Evolutionary conservation across 208 protist species (phyloP).

Genomic region (Paratrypanosoma confusum): DNA sequence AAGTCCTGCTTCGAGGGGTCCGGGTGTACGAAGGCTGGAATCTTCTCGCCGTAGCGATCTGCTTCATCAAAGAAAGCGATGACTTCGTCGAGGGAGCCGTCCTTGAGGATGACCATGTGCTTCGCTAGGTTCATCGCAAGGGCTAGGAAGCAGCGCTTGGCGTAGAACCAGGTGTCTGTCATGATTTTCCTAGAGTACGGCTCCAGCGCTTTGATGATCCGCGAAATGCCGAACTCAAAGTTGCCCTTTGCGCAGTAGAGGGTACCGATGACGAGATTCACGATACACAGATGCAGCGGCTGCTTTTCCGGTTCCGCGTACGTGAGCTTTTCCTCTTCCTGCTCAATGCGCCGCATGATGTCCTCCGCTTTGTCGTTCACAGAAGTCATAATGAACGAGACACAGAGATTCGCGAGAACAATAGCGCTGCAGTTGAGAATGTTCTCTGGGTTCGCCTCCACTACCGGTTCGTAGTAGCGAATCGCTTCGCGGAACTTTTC

Average conservation of each 20-base stretch:
- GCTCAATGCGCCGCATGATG: constrained; percentile 94
- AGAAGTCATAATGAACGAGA: constrained; percentile 95
- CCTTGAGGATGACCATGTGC: constrained; percentile 95
- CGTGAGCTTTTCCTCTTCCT: constrained; percentile 88
- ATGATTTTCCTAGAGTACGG: constrained; percentile 94
- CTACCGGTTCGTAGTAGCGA: constrained; percentile 94
- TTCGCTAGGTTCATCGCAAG: constrained; percentile 95
- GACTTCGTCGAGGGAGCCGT: constrained; percentile 89
- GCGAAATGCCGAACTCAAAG: constrained; percentile 96
- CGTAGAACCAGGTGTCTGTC: constrained; percentile 97
- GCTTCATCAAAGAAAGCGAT: constrained; percentile 91
- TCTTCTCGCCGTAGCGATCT: constrained; percentile 84
- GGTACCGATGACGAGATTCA: constrained; percentile 98
- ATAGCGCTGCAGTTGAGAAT: constrained; percentile 92
- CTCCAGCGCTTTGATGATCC: constrained; percentile 95
- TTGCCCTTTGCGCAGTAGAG: constrained; percentile 98
- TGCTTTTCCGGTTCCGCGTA: constrained; percentile 84
- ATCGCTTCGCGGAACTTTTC: constrained; percentile 95
- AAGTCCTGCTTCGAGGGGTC: constrained; percentile 81
- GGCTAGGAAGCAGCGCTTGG: constrained; percentile 94
- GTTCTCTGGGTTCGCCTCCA: constrained; percentile 87
- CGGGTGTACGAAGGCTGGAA: constrained; percentile 80
- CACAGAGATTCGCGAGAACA: constrained; percentile 96
- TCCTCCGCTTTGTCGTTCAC: constrained; percentile 95
- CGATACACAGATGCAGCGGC: constrained; percentile 94